Evolutionary conservation across 1,139 yeast genomes (phyloP).

Genomic region (Blastobotrys proliferans): DNA sequence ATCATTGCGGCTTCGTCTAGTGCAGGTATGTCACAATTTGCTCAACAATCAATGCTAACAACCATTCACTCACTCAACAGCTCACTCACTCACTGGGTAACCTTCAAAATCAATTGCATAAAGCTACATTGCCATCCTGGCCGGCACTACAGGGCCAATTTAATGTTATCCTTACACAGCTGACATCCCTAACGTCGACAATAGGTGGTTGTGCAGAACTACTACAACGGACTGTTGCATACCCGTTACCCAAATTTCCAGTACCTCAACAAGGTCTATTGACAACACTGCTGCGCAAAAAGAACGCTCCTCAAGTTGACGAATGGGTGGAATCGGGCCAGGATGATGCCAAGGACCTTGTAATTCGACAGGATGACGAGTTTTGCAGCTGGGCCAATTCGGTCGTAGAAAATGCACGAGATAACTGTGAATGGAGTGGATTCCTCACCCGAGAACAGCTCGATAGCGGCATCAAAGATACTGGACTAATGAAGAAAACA

Average conservation of each 20-base stretch:
- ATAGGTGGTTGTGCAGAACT: slow-evolving; percentile 58
- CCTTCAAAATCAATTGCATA: slow-evolving; percentile 34
- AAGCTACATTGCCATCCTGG: slow-evolving; percentile 38
- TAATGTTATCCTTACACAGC: slow-evolving; percentile 76
- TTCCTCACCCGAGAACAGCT: slow-evolving; percentile 51
- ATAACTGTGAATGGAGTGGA: slow-evolving; percentile 56
- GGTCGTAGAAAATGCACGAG: slow-evolving; percentile 48
- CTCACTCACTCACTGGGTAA: slow-evolving; percentile 36
- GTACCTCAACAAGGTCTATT: slow-evolving; percentile 78
- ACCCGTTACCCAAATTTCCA: slow-evolving; percentile 81
- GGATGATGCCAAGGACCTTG: slow-evolving; percentile 36
- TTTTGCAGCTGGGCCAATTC: slow-evolving; percentile 57
- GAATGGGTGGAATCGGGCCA: slow-evolving; percentile 72
- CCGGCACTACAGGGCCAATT: slow-evolving; percentile 72
- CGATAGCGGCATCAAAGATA: slow-evolving; percentile 39
- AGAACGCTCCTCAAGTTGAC: slow-evolving; percentile 83
- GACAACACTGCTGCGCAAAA: slow-evolving; percentile 79
- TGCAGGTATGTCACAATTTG: slow-evolving; percentile 42
- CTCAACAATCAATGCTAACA: not conserved
- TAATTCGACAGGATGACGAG: slow-evolving; percentile 31
- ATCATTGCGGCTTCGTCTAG: slow-evolving; percentile 53
- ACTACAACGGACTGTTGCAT: slow-evolving; percentile 65
- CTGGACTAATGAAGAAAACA: slow-evolving; percentile 17
- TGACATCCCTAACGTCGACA: slow-evolving; percentile 67
- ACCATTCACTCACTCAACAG: slow-evolving; percentile 8